A percentile compares a stretch with the other conserved stretches of the same genome.
These are phyloP conservation scores for Hirschfeldia incana DNA, from an alignment of 345 rosid genomes.

Conservation along the genomic window DNA sequence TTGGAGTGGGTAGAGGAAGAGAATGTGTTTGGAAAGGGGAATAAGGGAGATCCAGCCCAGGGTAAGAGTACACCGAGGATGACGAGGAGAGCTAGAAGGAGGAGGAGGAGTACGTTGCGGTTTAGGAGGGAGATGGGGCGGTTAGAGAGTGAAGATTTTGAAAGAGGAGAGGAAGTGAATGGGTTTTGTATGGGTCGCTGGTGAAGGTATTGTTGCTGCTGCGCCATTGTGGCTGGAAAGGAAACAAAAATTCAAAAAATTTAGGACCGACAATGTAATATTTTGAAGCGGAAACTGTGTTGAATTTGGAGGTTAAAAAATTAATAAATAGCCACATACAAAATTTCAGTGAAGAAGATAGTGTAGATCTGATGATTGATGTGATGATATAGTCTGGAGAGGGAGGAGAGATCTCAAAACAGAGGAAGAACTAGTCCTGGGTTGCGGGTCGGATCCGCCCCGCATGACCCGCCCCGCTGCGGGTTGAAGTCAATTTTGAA, in stretches of 20 bases:
- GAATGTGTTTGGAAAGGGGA: conserved; percentile 41
- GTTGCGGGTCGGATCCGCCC: too few relatives aligned
- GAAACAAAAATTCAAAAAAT: not conserved
- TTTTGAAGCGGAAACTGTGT: not conserved
- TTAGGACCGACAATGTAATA: not conserved
- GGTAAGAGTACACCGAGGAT: conserved; percentile 9
- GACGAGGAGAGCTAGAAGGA: conserved; percentile 1
- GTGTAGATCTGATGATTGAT: not conserved
- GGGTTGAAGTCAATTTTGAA: too few relatives aligned
- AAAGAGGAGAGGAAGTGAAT: conserved; percentile 47
- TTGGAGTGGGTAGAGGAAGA: conserved; percentile 28
- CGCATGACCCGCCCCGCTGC: too few relatives aligned
- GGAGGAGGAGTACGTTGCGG: not conserved
- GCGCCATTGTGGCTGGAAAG: not conserved
- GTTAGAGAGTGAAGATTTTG: conserved; percentile 31
- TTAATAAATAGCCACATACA: not conserved
- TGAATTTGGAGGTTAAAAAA: too few relatives aligned
- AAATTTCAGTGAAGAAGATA: too few relatives aligned
- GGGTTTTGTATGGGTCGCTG: not conserved
- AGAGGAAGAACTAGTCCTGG: not conserved
- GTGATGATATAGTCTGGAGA: not conserved
- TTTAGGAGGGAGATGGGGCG: not conserved
- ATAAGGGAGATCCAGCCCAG: conserved; percentile 45
- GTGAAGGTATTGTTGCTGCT: not conserved
- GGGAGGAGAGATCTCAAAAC: not conserved